Base-by-base conservation (phyloP, 2,329 filamentous ascomycete species). In the Aotearoamyces nothofagi region DNA sequence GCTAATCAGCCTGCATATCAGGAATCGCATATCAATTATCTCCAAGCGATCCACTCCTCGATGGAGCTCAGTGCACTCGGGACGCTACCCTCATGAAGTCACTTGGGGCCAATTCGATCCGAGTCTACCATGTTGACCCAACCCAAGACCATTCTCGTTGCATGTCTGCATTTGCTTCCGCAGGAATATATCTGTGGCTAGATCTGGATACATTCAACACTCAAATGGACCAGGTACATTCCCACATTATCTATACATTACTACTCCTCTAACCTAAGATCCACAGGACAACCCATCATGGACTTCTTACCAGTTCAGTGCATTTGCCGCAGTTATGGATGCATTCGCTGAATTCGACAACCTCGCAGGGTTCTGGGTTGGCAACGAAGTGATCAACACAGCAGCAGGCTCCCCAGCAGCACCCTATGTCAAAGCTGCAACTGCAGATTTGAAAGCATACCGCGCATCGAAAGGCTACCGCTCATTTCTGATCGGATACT, bases 91-190 rank as follows among this genome's bases (percentile, higher is more conserved):
- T 86, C 46, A 92, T 92, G 79, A 66, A 80, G 51, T 69, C 73
- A 11, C 60, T 93, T 30, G 82, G 81, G 37, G 70, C 78, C 49
- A 92, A 92, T 51, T 66, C 78, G 16, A 83, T 92, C 45, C 80
- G 84, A 33, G 78, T 90, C 33, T 93, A 93, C 54, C 82, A 92
- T 47, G 81, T 93, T 36, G 76, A 92, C 43, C 58, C 79, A 2
- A 51, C 55, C 3, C 69, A 57, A 17, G 60, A 87, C 49, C 86
- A 93, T 52, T 62, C 68, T 33, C 75, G 64, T 12, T 93, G 83
- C 57, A 92, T 93, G 81, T 62, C 62, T 30, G 75, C 73, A 2
- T 81, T 93, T 49, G 72, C 69, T 9, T 70, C 83, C 42, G 78
- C 72, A 23, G 80, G 80, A 33, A 87, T 93, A 49, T 92, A 92